Conservation (phyloP, 441 rosid species). For the Erodium chrysanthum region DNA sequence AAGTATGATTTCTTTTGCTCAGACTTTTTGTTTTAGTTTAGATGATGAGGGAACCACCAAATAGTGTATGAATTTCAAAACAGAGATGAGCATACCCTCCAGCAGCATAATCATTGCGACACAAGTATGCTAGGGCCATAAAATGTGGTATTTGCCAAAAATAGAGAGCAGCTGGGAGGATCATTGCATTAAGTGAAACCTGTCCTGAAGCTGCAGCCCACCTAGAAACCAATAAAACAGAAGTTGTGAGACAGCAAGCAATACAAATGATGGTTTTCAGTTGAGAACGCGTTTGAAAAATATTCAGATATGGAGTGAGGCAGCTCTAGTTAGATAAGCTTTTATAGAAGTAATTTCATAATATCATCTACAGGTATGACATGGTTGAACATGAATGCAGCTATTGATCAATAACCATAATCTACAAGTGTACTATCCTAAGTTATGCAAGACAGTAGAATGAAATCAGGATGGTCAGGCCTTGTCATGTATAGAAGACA, state of each 20-base stretch:
- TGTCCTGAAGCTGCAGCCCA: conserved; percentile 88
- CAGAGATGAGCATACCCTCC: conserved; percentile 61
- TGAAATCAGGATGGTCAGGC: not conserved
- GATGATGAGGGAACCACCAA: conserved; percentile 3
- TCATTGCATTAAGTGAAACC: conserved; percentile 53
- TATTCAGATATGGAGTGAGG: no score
- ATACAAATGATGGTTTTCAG: no score
- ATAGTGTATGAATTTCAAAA: not conserved
- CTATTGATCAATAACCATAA: no score
- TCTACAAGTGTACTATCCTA: not conserved
- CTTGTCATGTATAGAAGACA: not conserved
- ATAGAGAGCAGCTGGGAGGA: conserved; percentile 89
- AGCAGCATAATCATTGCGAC: conserved; percentile 81
- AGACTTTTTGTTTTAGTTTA: not conserved
- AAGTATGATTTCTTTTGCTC: not conserved
- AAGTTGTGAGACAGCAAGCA: not conserved
- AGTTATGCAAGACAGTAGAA: not conserved
- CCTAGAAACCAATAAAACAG: conserved; percentile 28
- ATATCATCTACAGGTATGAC: no score
- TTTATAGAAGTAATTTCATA: no score
- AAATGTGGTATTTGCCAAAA: conserved; percentile 99
- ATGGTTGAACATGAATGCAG: not conserved
- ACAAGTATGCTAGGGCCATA: conserved; percentile 88
- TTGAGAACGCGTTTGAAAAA: no score
- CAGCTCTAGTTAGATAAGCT: no score